A percentile compares a stretch with the other conserved stretches of the same genome.
These are phyloP conservation scores for Eucalyptus paniculata DNA, from an alignment of 345 rosid species.

Conservation along the genomic window DNA sequence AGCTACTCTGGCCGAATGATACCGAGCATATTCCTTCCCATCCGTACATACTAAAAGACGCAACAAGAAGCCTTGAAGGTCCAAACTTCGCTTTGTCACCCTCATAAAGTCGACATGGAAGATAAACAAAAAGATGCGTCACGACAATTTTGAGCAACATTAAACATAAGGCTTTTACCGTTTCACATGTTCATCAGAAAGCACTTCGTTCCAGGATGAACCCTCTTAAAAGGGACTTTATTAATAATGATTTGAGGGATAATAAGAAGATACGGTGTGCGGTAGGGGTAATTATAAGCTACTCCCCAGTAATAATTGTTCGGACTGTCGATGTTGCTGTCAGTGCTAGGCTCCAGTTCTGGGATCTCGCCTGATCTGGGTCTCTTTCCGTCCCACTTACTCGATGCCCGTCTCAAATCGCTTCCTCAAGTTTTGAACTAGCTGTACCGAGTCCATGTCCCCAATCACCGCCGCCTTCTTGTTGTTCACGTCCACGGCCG, in stretches of 20 bases:
- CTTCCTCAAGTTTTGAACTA: background rate
- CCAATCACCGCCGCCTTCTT: background rate
- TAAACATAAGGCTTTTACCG: background rate
- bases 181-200: background rate
- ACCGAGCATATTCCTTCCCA: background rate
- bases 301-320: background rate
- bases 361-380: background rate
- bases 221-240: background rate
- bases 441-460: background rate
- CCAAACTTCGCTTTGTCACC: background rate
- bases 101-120: background rate
- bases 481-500: background rate
- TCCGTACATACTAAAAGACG: background rate
- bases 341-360: background rate
- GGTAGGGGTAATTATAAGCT: background rate
- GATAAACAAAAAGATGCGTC: background rate
- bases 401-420: background rate
- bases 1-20: background rate
- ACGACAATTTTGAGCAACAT: background rate
- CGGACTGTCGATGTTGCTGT: background rate
- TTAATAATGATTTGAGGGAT: background rate
- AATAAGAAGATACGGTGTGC: background rate
- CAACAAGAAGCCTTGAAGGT: background rate
- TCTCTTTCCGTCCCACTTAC: background rate
- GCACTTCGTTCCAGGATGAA: background rate